Conservation (phyloP, 2,329 filamentous ascomycete genomes). For the Ophiocordyceps sinensis region DNA sequence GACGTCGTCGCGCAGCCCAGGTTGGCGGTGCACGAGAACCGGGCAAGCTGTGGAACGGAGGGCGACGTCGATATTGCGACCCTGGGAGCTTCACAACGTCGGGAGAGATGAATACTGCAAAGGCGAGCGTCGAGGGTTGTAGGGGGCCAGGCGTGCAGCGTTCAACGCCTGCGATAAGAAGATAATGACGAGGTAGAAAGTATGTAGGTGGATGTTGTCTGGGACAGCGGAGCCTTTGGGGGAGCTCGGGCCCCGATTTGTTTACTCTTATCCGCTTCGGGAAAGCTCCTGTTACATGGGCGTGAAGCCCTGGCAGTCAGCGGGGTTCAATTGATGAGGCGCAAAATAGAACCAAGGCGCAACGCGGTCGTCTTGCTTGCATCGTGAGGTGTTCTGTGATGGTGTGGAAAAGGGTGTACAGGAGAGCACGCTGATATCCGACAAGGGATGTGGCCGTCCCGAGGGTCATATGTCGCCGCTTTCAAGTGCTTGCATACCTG, state of each 20-base stretch:
- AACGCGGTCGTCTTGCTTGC: conserved; percentile 5
- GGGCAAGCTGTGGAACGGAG: not conserved
- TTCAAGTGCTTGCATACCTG: not conserved
- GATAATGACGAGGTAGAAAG: conserved; percentile 4
- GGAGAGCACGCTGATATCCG: not conserved
- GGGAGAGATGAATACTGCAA: too few relatives aligned
- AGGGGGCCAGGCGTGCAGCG: not conserved
- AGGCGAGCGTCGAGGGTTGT: not conserved
- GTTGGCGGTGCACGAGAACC: conserved; percentile 1
- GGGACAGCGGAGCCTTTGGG: conserved; percentile 16
- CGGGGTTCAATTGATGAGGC: conserved; percentile 4
- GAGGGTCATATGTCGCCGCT: not conserved
- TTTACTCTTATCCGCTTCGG: conserved; percentile 25
- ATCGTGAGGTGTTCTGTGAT: conserved; percentile 8
- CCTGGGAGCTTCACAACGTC: not conserved
- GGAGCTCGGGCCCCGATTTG: conserved; percentile 21
- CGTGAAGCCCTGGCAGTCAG: conserved; percentile 4
- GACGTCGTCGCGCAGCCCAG: conserved; percentile 9
- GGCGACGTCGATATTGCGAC: not conserved
- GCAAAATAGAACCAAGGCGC: conserved; percentile 3
- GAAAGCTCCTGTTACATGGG: conserved; percentile 15
- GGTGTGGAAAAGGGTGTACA: conserved; percentile 4
- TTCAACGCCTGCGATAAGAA: not conserved
- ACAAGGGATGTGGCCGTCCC: not conserved
- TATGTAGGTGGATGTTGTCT: conserved; percentile 13